Base-by-base conservation (phyloP, 2,329 filamentous ascomycete species). In the Pseudocercospora ulei region DNA sequence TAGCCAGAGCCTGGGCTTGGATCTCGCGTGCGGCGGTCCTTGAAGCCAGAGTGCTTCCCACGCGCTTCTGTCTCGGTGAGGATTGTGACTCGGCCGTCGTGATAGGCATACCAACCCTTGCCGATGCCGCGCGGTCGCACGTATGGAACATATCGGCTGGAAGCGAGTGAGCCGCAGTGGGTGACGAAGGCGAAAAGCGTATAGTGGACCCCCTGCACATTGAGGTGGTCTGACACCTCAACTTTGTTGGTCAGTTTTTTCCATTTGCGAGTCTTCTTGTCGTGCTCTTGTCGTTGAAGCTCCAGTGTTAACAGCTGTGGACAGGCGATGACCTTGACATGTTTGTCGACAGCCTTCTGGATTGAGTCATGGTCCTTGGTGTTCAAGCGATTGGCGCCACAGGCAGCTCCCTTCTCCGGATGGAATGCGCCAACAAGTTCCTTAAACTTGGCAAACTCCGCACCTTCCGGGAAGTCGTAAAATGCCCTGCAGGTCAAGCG, bases 151-250 rank as follows among this genome's bases (percentile, higher is more conserved):
- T 76, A 78, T 23, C 70, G 65, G 31, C 69, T 69, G 3, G 73
- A 77, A 12, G 70, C 70, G 9, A 76, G 67, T 27, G 67, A 67
- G 16, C 73, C 74, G 43, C 69, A 69, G 51, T 79, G 75, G 2
- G 75, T 71, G 19, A 77, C 61, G 46, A 77, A 72, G 2, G 73
- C 73, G 46, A 74, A 78, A 0, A 79, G 64, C 1, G 67, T 69
- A 51, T 77, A 79, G 7, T 62, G 54, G 7, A 60, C 61, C 5
- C 54, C 62, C 16, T 62, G 52, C n/a, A 76, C 56, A 27, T 64
- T 64, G 16, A 78, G 54, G 7, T 66, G 58, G 38, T 78, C 73
- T 36, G 76, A 65, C 8, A 78, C 50, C 2, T 65, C 62, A n/a
- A 79, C 69, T 26, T 66, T 66, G 51, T 76, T 68, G 35, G 69